These are phyloP conservation scores for Nothophoma quercina DNA, from an alignment of 2,329 filamentous ascomycete genomes.

Conservation along the genomic window DNA sequence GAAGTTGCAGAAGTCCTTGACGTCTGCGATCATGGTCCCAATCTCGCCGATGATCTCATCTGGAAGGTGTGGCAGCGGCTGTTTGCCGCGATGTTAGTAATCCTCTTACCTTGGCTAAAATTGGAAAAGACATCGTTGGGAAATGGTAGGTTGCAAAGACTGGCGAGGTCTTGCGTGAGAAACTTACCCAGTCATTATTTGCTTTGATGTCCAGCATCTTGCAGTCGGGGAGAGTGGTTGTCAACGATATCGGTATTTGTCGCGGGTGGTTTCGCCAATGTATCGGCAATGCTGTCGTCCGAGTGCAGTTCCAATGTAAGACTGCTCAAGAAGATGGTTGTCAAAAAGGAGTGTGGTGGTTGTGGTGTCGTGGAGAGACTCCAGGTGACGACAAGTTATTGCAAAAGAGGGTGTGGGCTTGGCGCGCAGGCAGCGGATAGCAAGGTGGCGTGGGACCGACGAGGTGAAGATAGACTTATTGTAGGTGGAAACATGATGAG, in stretches of 20 bases:
- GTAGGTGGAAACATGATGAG: not conserved
- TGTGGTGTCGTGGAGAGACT: not conserved
- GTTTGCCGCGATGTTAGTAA: not conserved
- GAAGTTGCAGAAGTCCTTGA: constrained; percentile 12
- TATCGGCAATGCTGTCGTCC: not conserved
- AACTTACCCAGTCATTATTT: constrained; percentile 1
- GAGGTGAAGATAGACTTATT: constrained; percentile 15
- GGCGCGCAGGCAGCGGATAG: constrained; percentile 3
- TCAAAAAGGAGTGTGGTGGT: constrained; percentile 10
- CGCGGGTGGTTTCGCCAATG: no score
- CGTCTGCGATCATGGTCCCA: not conserved
- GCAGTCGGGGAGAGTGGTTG: not conserved
- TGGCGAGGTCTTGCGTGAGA: constrained; percentile 1
- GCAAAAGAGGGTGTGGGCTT: constrained; percentile 13
- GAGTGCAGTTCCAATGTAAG: not conserved
- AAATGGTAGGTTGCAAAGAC: not conserved
- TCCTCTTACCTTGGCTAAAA: not conserved
- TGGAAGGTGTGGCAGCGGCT: constrained; percentile 9
- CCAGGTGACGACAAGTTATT: constrained; percentile 3
- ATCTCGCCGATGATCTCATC: constrained; percentile 4
- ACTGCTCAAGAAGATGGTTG: constrained; percentile 1
- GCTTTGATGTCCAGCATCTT: constrained; percentile 1
- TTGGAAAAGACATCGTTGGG: not conserved
- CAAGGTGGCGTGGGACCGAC: constrained; percentile 2
- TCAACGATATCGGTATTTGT: not conserved